Evolutionary conservation across 495 filamentous ascomycete genomes (phyloP).

Genomic region (Lineolata rhizophorae): DNA sequence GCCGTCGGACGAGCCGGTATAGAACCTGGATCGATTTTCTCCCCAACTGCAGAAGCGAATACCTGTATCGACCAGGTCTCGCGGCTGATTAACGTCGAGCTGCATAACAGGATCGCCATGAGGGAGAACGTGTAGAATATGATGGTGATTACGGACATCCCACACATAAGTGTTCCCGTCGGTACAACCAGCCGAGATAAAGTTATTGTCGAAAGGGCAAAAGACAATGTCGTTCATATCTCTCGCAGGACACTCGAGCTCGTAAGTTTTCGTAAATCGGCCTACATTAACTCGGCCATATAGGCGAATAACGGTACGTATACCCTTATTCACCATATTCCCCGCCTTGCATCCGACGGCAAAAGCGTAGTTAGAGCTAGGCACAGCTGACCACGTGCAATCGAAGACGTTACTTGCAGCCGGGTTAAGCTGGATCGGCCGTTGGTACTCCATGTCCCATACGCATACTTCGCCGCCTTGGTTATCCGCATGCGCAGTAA

Average conservation of each 20-base stretch:
- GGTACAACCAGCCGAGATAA: constrained; percentile 68
- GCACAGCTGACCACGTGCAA: constrained; percentile 47
- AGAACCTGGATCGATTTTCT: constrained; percentile 41
- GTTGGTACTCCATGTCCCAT: constrained; percentile 36
- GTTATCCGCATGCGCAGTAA: constrained; percentile 35
- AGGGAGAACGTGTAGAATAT: constrained; percentile 38
- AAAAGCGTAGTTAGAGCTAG: too few species aligned
- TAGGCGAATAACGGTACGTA: constrained; percentile 27
- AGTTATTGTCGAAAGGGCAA: constrained; percentile 23
- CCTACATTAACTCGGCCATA: constrained; percentile 27
- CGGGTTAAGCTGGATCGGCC: constrained; percentile 21
- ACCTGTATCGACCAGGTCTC: constrained; percentile 56
- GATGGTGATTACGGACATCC: constrained; percentile 39
- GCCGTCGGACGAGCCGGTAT: constrained; percentile 82
- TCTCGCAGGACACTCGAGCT: constrained; percentile 47
- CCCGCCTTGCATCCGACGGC: constrained; percentile 5
- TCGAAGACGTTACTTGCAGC: constrained; percentile 60
- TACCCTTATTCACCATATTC: constrained; percentile 21
- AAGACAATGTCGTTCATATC: constrained; percentile 75
- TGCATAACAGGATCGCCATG: constrained; percentile 44
- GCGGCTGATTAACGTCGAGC: constrained; percentile 23
- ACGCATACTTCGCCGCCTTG: constrained; percentile 53
- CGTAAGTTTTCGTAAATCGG: constrained; percentile 20
- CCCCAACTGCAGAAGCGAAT: constrained; percentile 72
- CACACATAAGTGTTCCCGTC: constrained; percentile 67